Base-by-base conservation (phyloP, 1,284 basidiomycete species). In the Mycosarcoma maydis region DNA sequence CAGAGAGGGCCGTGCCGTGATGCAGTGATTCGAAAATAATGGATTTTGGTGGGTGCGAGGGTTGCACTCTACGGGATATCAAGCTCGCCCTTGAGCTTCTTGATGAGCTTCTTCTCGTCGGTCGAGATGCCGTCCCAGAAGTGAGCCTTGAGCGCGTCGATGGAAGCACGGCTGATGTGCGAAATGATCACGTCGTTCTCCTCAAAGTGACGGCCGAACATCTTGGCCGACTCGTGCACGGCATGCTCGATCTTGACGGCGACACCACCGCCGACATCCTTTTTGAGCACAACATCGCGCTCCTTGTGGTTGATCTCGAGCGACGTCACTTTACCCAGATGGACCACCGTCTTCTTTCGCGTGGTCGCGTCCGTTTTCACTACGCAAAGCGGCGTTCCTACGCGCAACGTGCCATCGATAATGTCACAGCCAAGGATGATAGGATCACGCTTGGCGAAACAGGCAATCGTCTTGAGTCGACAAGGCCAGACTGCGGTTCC, bases 171-270 rank as follows among this genome's bases (percentile, higher is more conserved):
- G 40, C 92, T 90, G 81, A 98, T 91, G 66, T 92, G 90, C 60
- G 92, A 94, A 51, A 95, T 86, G 36, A 98, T 83, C 75, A 96
- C 93, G 82, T 98, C 95, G 83, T 93, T 92, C 49, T 98, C 94
- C 80, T 96, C 93, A 81, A 99, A 96, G 83, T 93, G 92, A 56
- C 91, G 88, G 10, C 79, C 79, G 23, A 73, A 80, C 66, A 75
- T 91, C 84, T 94, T 95, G 14, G 94, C 89, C 33, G 91, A 91
- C 83, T 98, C 92, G 83, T 98, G 94, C 5, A 94, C 90, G 1
- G 94, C 94, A 80, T 96, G 91, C 83, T 99, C 96, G 69, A 98
- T 97, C 86, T 98, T 98, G 80, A 98, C 92, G 0, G 96, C 96
- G 17, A 98, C 95, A 83, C 95, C 95, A 59, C 87, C 95, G 78